These are phyloP conservation scores for Amaranthus palmeri DNA, from an alignment of 148 eudicot species.

Conservation along the genomic window DNA sequence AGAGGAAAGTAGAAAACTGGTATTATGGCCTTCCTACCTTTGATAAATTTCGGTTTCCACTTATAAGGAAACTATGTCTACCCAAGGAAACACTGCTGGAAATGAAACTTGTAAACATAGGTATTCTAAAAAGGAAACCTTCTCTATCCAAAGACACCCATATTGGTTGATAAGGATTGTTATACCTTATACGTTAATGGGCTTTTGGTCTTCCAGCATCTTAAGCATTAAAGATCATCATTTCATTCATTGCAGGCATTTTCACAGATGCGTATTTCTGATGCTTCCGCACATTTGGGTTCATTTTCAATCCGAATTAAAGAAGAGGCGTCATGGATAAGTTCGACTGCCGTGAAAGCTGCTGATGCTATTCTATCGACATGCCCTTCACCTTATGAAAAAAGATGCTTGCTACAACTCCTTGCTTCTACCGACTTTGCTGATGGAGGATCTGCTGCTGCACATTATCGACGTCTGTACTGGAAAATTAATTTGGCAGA, in stretches of 20 bases:
- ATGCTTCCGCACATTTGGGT: constrained; percentile 90
- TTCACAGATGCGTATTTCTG: constrained; percentile 94
- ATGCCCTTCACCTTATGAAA: constrained; percentile 94
- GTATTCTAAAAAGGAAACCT: neutral
- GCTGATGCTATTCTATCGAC: constrained; percentile 81
- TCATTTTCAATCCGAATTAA: constrained; percentile 77
- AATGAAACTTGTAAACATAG: neutral
- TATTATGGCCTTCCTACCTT: neutral
- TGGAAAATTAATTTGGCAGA: constrained; percentile 97
- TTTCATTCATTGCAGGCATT: constrained; percentile 54
- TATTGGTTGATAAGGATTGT: neutral
- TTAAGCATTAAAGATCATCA: neutral
- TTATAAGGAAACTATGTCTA: neutral
- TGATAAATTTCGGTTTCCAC: neutral
- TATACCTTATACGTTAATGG: neutral
- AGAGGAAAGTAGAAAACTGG: too few species aligned
- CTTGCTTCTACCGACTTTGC: constrained; percentile 83
- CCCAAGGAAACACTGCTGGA: neutral
- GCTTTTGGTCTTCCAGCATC: neutral
- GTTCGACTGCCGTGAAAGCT: constrained; percentile 79
- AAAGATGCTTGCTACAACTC: constrained; percentile 79
- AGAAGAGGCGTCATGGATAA: constrained; percentile 80
- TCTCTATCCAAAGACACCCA: neutral
- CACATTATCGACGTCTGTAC: constrained; percentile 60
- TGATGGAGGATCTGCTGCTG: constrained; percentile 74